These are phyloP conservation scores for Herpetospermum pedunculosum DNA, from an alignment of 306 rosid genomes.

Conservation along the genomic window DNA sequence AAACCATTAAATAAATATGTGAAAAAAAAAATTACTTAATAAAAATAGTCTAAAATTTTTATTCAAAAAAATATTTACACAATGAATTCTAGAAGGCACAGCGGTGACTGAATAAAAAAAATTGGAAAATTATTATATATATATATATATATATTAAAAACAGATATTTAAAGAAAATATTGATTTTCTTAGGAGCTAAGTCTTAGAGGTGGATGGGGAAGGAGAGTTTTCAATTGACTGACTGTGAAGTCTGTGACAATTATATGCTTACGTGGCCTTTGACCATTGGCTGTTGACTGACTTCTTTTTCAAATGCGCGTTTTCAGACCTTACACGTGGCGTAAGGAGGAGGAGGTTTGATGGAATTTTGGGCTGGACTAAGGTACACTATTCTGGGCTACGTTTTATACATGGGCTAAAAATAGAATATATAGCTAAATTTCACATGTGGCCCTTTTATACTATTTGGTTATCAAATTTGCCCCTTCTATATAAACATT, in stretches of 20 bases:
- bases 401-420: background rate
- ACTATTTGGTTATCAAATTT: too few species aligned
- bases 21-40: background rate
- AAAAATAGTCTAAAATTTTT: background rate
- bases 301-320: background rate
- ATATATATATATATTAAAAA: background rate
- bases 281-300: background rate
- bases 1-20: background rate
- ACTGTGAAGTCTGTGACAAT: background rate
- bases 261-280: background rate
- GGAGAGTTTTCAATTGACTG: background rate
- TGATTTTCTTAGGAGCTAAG: background rate
- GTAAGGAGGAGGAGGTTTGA: background rate
- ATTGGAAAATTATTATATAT: background rate
- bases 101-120: background rate
- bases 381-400: background rate
- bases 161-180: background rate
- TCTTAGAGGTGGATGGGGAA: background rate
- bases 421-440: too few species aligned
- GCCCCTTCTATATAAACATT: too few species aligned
- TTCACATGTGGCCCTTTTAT: too few species aligned
- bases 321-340: background rate
- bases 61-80: background rate
- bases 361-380: background rate
- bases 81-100: background rate